Evolutionary conservation across 176 grass and related monocot genomes (phyloP), one percentile per base, ranked within the genome.

Genomic region (Oryza officinalis): DNA sequence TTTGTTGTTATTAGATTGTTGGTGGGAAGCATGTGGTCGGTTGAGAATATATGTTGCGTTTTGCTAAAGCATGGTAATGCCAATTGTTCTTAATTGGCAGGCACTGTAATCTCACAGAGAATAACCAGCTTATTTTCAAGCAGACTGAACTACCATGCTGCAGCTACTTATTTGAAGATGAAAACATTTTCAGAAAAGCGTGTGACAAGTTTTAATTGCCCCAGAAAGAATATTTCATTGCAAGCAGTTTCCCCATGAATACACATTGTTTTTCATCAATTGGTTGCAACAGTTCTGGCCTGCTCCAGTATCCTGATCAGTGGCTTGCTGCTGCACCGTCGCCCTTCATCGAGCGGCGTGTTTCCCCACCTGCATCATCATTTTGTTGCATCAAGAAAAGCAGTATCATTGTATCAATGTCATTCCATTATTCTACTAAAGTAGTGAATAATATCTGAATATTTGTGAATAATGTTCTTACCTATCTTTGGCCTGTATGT

Each of bases 291-390:
- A 72, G 31, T 76, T 63, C 72, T 85, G 83, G 84, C 84, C 41
- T 89, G 76, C 79, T 97, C 90, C 76, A 98, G 77, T 65, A 93
- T 88, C 71, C 87, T 80, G 35, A 98, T 64, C 44, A 95, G 76
- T 23, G 87, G 84, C 43, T 90, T 91, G 84, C 87, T 88, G 45
- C 90, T 79, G 46, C 92, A 95, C 59, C 88, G 87, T 71, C 46
- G 61, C 5, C 86, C 95, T 84, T 98, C 91, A 38, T 98, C 92
- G 28, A 98, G 52, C 2, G 95, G 88, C 6, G 95, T 95, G 89
- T 94, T 98, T 43, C 90, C 95, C 95, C 95, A 91, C 87, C 94
- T 96, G 71, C 50, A 75, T 27, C 15, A 33, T 40, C 22, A 35
- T 11, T 65, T 28, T 46, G 50, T 69, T 47, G 28, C 65, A 71